Conservation (phyloP, 768 basidiomycete genomes). For the Hypholoma fasciculare region DNA sequence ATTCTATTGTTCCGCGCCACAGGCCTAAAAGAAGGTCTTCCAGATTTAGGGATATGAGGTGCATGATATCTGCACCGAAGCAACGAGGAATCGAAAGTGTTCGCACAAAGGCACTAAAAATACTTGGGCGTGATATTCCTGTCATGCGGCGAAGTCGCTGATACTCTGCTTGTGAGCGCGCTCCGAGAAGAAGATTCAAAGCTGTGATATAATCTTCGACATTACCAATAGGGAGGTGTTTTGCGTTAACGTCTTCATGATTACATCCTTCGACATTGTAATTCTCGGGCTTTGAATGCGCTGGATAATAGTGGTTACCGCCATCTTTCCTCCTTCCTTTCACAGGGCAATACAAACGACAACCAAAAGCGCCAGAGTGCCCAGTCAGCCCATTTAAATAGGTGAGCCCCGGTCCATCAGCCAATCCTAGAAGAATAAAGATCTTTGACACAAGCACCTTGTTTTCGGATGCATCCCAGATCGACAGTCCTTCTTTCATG, state of each 20-base stretch:
- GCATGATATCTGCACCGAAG: conserved; percentile 41
- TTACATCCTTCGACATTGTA: conserved; percentile 24
- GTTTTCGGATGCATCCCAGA: conserved; percentile 27
- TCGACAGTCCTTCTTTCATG: conserved; percentile 5
- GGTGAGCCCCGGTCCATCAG: background rate
- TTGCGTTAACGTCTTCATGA: conserved; percentile 16
- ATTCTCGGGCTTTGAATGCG: conserved; percentile 25
- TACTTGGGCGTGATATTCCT: conserved; percentile 32
- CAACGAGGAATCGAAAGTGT: conserved; percentile 28
- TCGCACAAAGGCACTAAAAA: conserved; percentile 31
- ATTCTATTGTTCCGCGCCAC: conserved; percentile 28
- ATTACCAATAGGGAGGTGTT: background rate
- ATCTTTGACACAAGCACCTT: conserved; percentile 10
- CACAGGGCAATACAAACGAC: conserved; percentile 15
- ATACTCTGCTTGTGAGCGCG: conserved; percentile 15
- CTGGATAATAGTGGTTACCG: conserved; percentile 29
- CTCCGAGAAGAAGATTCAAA: conserved; percentile 12
- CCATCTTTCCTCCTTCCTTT: conserved; percentile 27
- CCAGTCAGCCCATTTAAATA: background rate
- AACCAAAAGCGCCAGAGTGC: conserved; percentile 1
- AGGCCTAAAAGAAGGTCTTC: conserved; percentile 36
- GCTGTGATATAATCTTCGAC: conserved; percentile 15
- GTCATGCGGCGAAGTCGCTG: conserved; percentile 19
- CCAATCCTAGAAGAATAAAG: background rate
- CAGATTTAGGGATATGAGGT: conserved; percentile 31